Conservation (phyloP, 352 stramenopile species). For the Pythium monospermum region DNA sequence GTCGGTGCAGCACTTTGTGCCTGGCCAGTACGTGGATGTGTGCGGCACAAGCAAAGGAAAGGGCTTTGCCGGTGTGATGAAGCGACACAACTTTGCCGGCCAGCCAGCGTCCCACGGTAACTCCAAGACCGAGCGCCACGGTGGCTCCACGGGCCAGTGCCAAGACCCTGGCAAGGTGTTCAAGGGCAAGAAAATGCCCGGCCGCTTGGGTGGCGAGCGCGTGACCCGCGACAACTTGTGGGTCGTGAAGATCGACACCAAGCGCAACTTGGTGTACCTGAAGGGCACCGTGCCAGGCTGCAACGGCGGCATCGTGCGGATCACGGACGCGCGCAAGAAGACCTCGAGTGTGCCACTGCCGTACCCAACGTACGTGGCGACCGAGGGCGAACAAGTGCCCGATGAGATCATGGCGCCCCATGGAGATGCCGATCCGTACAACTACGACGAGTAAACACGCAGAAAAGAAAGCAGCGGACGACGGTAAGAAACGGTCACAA, state of each 20-base stretch:
- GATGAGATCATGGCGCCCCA: slow-evolving; percentile 74
- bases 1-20: slow-evolving; percentile 96
- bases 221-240: slow-evolving; percentile 97
- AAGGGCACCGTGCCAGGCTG: slow-evolving; percentile 91
- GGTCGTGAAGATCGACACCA: slow-evolving; percentile 89
- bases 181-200: slow-evolving; percentile 99
- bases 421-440: slow-evolving; percentile 71
- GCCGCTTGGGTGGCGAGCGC: slow-evolving; percentile 92
- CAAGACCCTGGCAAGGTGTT: slow-evolving; percentile 98
- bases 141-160: slow-evolving; percentile 97
- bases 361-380: slow-evolving; percentile 75
- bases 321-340: slow-evolving; percentile 88
- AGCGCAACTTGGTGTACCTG: slow-evolving; percentile 93
- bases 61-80: slow-evolving; percentile 96
- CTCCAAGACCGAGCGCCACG: slow-evolving; percentile 94
- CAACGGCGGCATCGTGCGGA: slow-evolving; percentile 80
- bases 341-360: slow-evolving; percentile 48
- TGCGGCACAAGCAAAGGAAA: slow-evolving; percentile 91
- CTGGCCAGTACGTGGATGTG: slow-evolving; percentile 98
- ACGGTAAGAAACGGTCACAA: too few species aligned
- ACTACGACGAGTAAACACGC: slow-evolving; percentile 64
- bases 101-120: slow-evolving; percentile 97
- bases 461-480: too few species aligned
- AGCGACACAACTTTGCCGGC: slow-evolving; percentile 96
- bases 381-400: slow-evolving; percentile 43